Conservation (phyloP, 2,329 filamentous ascomycete species). For the Alternaria sp. region DNA sequence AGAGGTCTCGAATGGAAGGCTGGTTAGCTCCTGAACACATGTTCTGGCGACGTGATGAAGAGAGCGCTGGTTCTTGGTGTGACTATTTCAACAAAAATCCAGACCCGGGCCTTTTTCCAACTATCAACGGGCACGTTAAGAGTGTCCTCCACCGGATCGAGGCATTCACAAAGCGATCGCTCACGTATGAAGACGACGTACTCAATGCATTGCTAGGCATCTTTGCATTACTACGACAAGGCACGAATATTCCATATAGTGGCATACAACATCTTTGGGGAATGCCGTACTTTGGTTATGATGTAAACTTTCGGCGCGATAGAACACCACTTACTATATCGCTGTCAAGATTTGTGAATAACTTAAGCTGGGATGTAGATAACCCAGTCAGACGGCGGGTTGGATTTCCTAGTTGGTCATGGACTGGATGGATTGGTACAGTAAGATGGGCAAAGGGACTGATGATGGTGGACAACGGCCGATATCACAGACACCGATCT, state of each 20-base stretch:
- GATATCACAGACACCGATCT: background rate
- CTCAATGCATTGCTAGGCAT: background rate
- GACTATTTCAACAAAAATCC: background rate
- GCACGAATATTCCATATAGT: fast-evolving
- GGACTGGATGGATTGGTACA: background rate
- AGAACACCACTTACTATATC: background rate
- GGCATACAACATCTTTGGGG: background rate
- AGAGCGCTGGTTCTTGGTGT: background rate
- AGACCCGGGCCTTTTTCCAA: background rate
- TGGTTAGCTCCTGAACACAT: background rate
- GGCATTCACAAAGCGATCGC: background rate
- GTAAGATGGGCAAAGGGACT: background rate
- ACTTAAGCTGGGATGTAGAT: background rate
- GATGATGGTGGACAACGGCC: background rate
- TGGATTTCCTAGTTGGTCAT: background rate
- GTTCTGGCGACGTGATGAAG: background rate
- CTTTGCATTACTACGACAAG: background rate
- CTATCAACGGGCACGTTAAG: background rate
- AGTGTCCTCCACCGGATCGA: background rate
- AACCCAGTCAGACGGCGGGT: background rate
- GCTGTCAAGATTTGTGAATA: background rate
- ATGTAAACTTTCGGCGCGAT: background rate
- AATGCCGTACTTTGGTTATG: background rate
- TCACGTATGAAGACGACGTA: background rate
- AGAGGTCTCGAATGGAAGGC: background rate